phyloP scores from a whole-genome alignment of 768 basidiomycete species.

The Amanita pseudoporphyria region DNA sequence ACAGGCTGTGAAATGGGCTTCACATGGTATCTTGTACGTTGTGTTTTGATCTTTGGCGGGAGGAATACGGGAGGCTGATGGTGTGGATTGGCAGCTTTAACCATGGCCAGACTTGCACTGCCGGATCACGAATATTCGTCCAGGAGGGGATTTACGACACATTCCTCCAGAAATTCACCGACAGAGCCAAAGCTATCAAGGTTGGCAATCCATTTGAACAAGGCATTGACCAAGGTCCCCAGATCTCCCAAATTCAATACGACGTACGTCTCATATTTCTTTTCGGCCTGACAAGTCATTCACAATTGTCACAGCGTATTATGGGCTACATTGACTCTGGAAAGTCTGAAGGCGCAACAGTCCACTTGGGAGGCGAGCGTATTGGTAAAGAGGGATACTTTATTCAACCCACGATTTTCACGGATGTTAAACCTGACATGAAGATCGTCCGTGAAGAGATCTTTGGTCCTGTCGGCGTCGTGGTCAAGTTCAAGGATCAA shows the following conservation, averaged over 20 bases:
- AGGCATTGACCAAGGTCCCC: conserved; percentile 61
- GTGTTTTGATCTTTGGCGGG: background rate
- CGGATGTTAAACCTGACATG: conserved; percentile 54
- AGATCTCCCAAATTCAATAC: conserved; percentile 62
- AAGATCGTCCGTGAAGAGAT: conserved; percentile 63
- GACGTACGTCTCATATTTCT: conserved; percentile 38
- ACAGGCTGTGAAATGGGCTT: conserved; percentile 64
- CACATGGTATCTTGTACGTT: conserved; percentile 65
- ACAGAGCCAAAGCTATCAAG: conserved; percentile 37
- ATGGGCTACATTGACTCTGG: conserved; percentile 70
- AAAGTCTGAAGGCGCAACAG: conserved; percentile 54
- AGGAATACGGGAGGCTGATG: background rate
- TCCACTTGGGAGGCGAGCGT: conserved; percentile 50
- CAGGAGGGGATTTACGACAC: conserved; percentile 73
- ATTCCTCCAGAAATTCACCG: conserved; percentile 54
- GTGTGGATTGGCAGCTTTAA: conserved; percentile 37
- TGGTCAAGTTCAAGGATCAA: conserved; percentile 61
- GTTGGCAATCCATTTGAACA: conserved; percentile 58
- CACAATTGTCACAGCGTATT: conserved; percentile 36
- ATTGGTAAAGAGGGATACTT: conserved; percentile 61
- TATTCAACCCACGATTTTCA: conserved; percentile 62
- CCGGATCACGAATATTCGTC: conserved; percentile 79
- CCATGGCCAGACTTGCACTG: conserved; percentile 68
- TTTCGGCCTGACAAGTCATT: background rate
- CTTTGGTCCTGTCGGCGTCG: conserved; percentile 67